Base-by-base conservation (phyloP, 495 filamentous ascomycete species). In the Durotheca rogersii region DNA sequence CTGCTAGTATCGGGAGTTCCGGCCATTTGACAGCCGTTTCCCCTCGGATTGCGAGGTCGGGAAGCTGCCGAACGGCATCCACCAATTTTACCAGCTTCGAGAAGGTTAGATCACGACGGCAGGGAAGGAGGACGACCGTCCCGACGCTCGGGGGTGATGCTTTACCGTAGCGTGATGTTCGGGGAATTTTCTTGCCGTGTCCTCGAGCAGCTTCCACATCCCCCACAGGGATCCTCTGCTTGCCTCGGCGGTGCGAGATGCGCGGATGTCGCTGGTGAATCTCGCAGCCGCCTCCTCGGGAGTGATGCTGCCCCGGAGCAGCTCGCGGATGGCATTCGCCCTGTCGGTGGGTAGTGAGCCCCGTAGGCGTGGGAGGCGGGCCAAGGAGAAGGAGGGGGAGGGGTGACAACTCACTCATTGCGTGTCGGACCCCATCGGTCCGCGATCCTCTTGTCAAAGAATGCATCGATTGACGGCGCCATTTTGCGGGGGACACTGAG, bases 401-500 rank as follows among this genome's bases (percentile, higher is more conserved):
- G 9, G 27, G 7, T n/a, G 17, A 23, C 12, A 34, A n/a, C 49
- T 46, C 19, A 53, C 49, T 53, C 41, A 25, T 45, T 53, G 15
- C 27, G 35, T 19, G 41, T 17, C n/a, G 34, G 41, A 4, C 41
- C 41, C 34, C 35, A 45, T 35, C 25, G 33, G 34, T 53, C 49
- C 6, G 41, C 49, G 3, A 53, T 33, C n/a, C 23, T 31, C 3
- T 46, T 46, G 29, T 53, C 41, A 18, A 53, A 33, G 41, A 53
- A 53, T 23, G 49, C 32, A 41, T 53, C 41, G 7, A 53, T 46
- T 35, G 41, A 46, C 7, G 49, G 49, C 34, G 49, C 41, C 49
- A 53, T 53, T 33, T 45, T 45, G 15, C 6, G 6, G 10, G 14
- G 25, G n/a, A 7, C 15, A 17, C 3, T 50, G 33, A 20, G 15